Evolutionary conservation across 2,329 filamentous ascomycete genomes (phyloP), one percentile per base, ranked within the genome.

Genomic region (Colletotrichum caudatum): DNA sequence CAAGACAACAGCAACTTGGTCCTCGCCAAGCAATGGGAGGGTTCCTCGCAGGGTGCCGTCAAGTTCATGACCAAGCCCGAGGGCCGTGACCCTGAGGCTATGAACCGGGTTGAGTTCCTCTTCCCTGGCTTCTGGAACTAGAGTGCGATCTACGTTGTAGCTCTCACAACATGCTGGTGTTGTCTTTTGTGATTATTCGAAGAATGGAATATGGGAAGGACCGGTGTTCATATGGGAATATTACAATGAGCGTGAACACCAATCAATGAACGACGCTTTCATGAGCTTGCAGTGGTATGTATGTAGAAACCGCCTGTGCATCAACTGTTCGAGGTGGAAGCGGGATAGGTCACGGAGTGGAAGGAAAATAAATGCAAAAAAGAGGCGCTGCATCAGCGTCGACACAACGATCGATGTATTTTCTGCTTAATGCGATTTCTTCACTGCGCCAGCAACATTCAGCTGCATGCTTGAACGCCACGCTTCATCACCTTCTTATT

Each of bases 41-140:
- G 93, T 18, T 87, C 88, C 46, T 90, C 91, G 72, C 92, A 92
- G 79, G 94, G 93, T 74, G 94, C 93, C 51, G 89, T 97, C 74
- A 88, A 89, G 78, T 91, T 90, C 78, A 97, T 95, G 84, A 98
- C 95, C 60, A 93, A 94, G 80, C 89, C 91, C 51, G 88, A 90
- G 60, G 93, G 93, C 35, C 89, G 94, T 77, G 88, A 88, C 72
- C 85, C 88, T 18, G 92, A 95, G 81, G 93, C 92, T 1, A 87
- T 92, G 82, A 89, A 93, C 87, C 95, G 90, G 83, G 84, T 97
- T 64, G 88, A 92, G 78, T 99, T 93, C 86, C 83, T 99, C 69
- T 98, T 97, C 84, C 94, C 95, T 1, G 93, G 91, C 2, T 94
- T 95, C 80, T 94, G 88, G 81, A 78, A 86, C 54, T 72, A 70